A percentile compares a stretch with the other conserved stretches of the same genome.
These are phyloP conservation scores for Auricularia sp. DNA, from an alignment of 768 basidiomycete genomes.

Conservation along the genomic window DNA sequence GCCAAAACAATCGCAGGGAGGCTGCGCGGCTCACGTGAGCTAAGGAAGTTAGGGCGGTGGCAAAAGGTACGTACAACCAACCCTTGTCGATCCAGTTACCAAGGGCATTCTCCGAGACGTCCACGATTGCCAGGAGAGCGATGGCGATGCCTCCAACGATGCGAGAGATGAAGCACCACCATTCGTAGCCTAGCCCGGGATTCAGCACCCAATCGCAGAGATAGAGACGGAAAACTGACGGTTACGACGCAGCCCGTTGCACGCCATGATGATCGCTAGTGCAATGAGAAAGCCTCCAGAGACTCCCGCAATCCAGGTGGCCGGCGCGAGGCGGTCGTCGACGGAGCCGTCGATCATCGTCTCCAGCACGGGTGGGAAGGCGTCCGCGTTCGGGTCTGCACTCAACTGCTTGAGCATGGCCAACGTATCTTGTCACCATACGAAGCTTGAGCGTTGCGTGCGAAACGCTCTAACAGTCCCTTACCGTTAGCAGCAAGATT, in stretches of 20 bases:
- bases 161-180: background rate
- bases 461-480: background rate
- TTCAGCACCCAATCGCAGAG: too few relatives aligned
- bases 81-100: background rate
- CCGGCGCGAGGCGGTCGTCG: background rate
- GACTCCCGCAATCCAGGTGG: background rate
- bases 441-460: too few relatives aligned
- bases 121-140: background rate
- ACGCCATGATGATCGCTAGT: background rate
- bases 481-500: background rate
- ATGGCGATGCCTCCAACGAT: background rate
- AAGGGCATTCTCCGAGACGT: background rate
- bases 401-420: background rate
- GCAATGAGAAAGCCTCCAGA: background rate
- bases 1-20: background rate
- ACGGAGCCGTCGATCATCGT: background rate
- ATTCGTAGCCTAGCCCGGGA: background rate
- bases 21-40: background rate
- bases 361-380: background rate
- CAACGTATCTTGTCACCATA: too few relatives aligned
- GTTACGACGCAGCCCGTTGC: background rate
- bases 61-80: background rate
- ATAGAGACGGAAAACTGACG: background rate
- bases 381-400: background rate
- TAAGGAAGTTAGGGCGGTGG: background rate